Conservation (phyloP, 2,329 filamentous ascomycete species). For the Fusarium sp. region DNA sequence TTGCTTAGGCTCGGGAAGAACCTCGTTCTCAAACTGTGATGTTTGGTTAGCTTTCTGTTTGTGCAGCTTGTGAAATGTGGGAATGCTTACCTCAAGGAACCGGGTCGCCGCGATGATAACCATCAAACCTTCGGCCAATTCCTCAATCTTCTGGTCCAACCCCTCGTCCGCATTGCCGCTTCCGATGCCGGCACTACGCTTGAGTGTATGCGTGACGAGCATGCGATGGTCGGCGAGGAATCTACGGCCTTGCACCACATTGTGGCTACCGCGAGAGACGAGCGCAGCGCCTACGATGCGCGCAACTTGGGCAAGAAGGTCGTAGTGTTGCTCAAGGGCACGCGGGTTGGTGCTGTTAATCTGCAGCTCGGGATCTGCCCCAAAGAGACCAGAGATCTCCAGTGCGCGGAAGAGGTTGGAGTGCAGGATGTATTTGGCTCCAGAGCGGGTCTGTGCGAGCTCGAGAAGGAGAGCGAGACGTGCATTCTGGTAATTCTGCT, state of each 20-base stretch:
- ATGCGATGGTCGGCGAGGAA: slow-evolving; percentile 89
- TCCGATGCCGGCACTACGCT: slow-evolving; percentile 87
- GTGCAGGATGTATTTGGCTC: slow-evolving; percentile 89
- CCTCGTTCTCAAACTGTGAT: slow-evolving; percentile 60
- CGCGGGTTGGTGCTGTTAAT: slow-evolving; percentile 79
- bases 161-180: slow-evolving; percentile 55
- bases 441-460: slow-evolving; percentile 85
- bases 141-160: slow-evolving; percentile 75
- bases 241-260: slow-evolving; percentile 81
- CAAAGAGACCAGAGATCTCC: slow-evolving; percentile 86
- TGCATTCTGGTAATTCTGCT: slow-evolving; percentile 73
- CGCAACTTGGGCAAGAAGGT: slow-evolving; percentile 83
- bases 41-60: slow-evolving; percentile 32
- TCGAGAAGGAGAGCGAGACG: slow-evolving; percentile 87
- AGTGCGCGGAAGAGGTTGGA: slow-evolving; percentile 88
- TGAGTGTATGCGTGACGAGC: slow-evolving; percentile 90
- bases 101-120: slow-evolving; percentile 85
- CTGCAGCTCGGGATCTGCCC: slow-evolving; percentile 92
- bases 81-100: slow-evolving; percentile 82
- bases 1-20: slow-evolving; percentile 52
- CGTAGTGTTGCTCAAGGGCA: slow-evolving; percentile 86
- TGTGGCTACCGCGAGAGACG: slow-evolving; percentile 85
- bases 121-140: slow-evolving; percentile 88
- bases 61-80: not conserved
- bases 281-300: slow-evolving; percentile 87